phyloP scores from a whole-genome alignment of 2,329 filamentous ascomycete genomes.

The Zymoseptoria crescenta region DNA sequence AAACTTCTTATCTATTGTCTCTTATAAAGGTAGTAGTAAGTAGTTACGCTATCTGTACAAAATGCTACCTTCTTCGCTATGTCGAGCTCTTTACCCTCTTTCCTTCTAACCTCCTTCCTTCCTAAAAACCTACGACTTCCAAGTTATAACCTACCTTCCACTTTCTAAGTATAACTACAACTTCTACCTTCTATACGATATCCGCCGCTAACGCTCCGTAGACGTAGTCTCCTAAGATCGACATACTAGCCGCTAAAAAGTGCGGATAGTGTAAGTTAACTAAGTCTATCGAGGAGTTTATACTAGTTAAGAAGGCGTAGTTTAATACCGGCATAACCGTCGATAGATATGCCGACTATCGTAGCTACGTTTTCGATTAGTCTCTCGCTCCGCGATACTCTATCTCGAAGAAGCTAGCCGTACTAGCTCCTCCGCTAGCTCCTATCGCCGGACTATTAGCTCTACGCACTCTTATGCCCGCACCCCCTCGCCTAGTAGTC shows the following conservation, averaged over 20 bases:
- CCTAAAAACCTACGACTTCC: too few relatives aligned
- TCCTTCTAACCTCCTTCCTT: too few relatives aligned
- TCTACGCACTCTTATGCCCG: background rate
- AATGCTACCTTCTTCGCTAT: background rate
- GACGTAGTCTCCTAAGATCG: background rate
- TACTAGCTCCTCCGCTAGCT: background rate
- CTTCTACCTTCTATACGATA: background rate
- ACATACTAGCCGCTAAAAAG: background rate
- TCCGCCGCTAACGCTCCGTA: background rate
- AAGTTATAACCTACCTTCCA: background rate
- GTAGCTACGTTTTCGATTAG: background rate
- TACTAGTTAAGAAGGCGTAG: background rate
- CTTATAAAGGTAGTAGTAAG: too few relatives aligned
- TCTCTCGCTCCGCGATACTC: background rate
- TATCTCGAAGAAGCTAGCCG: background rate
- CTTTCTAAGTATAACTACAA: too few relatives aligned
- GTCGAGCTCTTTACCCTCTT: too few relatives aligned
- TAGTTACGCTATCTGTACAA: too few relatives aligned
- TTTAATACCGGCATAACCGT: background rate
- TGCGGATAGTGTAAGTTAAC: too few relatives aligned
- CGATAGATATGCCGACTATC: background rate
- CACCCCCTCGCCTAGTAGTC: background rate
- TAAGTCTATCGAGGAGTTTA: background rate
- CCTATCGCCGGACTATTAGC: too few relatives aligned
- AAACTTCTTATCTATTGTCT: too few relatives aligned